A percentile compares a stretch with the other conserved stretches of the same genome.
Evolutionary conservation across 257 asterid species (phyloP).

Genomic region (Mitragyna speciosa): DNA sequence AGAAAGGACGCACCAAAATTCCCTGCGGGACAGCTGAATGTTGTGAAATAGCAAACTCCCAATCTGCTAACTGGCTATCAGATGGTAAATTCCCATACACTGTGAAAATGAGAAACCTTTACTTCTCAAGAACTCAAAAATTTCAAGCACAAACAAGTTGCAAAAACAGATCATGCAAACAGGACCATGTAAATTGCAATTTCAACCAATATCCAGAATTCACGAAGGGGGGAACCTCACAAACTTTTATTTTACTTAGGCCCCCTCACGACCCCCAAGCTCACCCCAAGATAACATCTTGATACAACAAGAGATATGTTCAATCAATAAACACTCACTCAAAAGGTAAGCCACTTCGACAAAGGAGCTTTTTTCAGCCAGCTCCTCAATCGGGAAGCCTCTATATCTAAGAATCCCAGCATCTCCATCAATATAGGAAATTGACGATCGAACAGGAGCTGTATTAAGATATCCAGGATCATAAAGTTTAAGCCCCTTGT

Average conservation of each 20-base stretch:
- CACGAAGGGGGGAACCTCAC: neutral
- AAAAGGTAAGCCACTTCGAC: slow-evolving; percentile 93
- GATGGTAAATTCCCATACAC: slow-evolving; percentile 96
- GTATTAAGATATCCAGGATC: slow-evolving; percentile 98
- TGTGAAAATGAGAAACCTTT: slow-evolving; percentile 27
- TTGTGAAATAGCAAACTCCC: slow-evolving; percentile 94
- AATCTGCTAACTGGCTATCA: slow-evolving; percentile 76
- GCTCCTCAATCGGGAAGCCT: slow-evolving; percentile 95
- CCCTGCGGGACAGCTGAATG: slow-evolving; percentile 68
- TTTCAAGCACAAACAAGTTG: neutral
- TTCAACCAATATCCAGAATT: neutral
- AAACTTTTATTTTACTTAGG: neutral
- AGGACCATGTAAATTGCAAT: neutral
- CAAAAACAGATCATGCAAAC: neutral
- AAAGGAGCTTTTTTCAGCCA: slow-evolving; percentile 89
- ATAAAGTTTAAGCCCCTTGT: slow-evolving; percentile 95
- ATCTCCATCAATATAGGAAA: slow-evolving; percentile 94
- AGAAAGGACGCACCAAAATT: slow-evolving; percentile 35
- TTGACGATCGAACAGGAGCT: slow-evolving; percentile 92
- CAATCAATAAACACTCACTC: slow-evolving; percentile 47
- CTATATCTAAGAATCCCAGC: slow-evolving; percentile 95
- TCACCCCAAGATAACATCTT: neutral
- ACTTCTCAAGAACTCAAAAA: neutral
- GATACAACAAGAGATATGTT: neutral
- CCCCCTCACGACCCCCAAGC: neutral